Evolutionary conservation across 1,139 yeast genomes (phyloP), one percentile per base, ranked within the genome.

Genomic region (Groenewaldozyma auringiensis): DNA sequence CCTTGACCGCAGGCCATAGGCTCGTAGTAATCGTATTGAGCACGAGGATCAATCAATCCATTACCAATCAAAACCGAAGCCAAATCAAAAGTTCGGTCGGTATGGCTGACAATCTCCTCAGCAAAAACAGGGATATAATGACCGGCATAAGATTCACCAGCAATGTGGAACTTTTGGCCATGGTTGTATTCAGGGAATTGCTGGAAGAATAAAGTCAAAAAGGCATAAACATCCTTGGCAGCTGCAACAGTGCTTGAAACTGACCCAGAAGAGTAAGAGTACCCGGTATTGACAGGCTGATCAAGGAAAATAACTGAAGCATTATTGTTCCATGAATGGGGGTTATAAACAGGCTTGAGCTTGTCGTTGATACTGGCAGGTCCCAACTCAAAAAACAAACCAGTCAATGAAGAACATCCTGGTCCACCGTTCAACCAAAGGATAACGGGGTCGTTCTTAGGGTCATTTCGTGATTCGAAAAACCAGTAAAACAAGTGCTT

Each of bases 261-360:
- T 37, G 75, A 75, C 20, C 81, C 40, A 33, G 33, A 33, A 21
- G 73, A 70, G 21, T 87, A 88, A 4, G 96, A 87, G 69, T 80
- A 88, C 41, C 96, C 97, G 44, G 85, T 95, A 52, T 87, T 86
- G 46, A 88, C 95, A 1, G 97, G 97, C 68, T 88, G 96, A 66
- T 89, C 97, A 59, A 89, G 75, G 72, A 85, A 89, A 61, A 89
- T 85, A 37, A 88, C 92, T 16, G 92, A 78, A 21, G 96, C 96
- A 60, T 87, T 87, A 54, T 77, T 71, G 67, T 87, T 88, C 96
- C 96, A 88, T 11, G 95, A 76, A 67, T 77, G 69, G 40, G 89
- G 89, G 69, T 87, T 87, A 66, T 70, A 71, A 46, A 80, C 76
- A 25, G 94, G 94, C 60, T 80, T 77, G 56, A 83, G 68, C 48